A percentile compares a stretch with the other conserved stretches of the same genome.
phyloP scores from a whole-genome alignment of 192 early-diverging fungal species.

The Backusella liffmaniae region DNA sequence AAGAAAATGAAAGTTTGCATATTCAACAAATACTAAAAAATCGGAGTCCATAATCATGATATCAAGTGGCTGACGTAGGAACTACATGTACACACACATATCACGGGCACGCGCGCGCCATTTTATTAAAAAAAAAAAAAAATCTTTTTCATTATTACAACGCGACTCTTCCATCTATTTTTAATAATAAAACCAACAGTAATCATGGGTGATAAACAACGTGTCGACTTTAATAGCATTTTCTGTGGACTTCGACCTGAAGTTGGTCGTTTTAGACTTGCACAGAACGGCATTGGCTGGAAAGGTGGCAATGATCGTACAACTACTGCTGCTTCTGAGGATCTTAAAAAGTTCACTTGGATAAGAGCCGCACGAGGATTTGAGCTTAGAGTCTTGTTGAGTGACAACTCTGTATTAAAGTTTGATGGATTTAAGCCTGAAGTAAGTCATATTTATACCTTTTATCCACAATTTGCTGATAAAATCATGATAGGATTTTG shows the following conservation, averaged over 20 bases:
- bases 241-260: slow-evolving; percentile 47
- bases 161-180: too few species aligned
- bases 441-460: slow-evolving; percentile 10
- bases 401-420: slow-evolving; percentile 72
- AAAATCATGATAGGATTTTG: slow-evolving; percentile 64
- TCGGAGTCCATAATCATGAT: too few species aligned
- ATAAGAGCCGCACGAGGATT: slow-evolving; percentile 83
- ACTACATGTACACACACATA: too few species aligned
- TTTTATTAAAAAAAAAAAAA: too few species aligned
- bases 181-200: too few species aligned
- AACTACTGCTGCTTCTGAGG: slow-evolving; percentile 56
- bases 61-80: too few species aligned
- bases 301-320: slow-evolving; percentile 55
- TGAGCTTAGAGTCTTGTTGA: slow-evolving; percentile 73
- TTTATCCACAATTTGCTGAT: background rate
- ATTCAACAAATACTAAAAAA: too few species aligned
- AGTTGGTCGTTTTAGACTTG: slow-evolving; percentile 48
- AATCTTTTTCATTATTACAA: too few species aligned
- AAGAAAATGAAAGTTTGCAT: too few species aligned
- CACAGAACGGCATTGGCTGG: slow-evolving; percentile 72
- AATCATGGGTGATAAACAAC: slow-evolving; percentile 42
- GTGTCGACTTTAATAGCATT: slow-evolving; percentile 53
- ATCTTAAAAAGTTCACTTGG: slow-evolving; percentile 78
- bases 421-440: slow-evolving; percentile 89
- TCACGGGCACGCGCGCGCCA: too few species aligned